Evolutionary conservation across 2,329 filamentous ascomycete genomes (phyloP).

Genomic region (Alternaria sp.): DNA sequence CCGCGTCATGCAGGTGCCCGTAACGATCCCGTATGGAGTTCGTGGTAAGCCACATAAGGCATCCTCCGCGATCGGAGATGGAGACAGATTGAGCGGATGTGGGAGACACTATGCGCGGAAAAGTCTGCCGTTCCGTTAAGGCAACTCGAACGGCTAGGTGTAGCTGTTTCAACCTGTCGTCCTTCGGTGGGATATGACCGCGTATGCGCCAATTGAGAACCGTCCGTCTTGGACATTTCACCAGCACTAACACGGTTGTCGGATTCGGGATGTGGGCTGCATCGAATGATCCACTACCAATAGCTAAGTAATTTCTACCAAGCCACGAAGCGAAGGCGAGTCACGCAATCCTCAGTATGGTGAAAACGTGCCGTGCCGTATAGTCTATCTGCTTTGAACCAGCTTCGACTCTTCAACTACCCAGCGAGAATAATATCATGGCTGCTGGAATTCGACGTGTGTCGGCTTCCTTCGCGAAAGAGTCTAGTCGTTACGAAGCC

Average conservation of each 20-base stretch:
- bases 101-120: slow-evolving; percentile 2
- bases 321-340: not conserved
- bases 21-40: slow-evolving; percentile 1
- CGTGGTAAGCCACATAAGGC: not conserved
- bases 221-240: slow-evolving; percentile 2
- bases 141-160: slow-evolving; percentile 1
- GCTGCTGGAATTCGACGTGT: not conserved
- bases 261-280: slow-evolving; percentile 7
- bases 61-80: slow-evolving; percentile 1
- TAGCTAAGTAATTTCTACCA: not conserved
- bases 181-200: slow-evolving; percentile 16
- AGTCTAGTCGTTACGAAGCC: not conserved
- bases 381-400: not conserved
- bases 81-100: slow-evolving; percentile 3
- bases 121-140: slow-evolving; percentile 2
- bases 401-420: not conserved
- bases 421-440: not conserved
- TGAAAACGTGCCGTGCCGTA: not conserved
- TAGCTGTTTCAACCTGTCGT: slow-evolving; percentile 8
- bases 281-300: not conserved
- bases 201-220: slow-evolving; percentile 1
- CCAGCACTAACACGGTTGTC: slow-evolving; percentile 6
- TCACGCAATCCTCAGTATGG: not conserved
- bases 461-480: not conserved
- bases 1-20: slow-evolving; percentile 17